Evolutionary conservation across 306 rosid genomes (phyloP).

Genomic region (Vigna reflexopilosa): DNA sequence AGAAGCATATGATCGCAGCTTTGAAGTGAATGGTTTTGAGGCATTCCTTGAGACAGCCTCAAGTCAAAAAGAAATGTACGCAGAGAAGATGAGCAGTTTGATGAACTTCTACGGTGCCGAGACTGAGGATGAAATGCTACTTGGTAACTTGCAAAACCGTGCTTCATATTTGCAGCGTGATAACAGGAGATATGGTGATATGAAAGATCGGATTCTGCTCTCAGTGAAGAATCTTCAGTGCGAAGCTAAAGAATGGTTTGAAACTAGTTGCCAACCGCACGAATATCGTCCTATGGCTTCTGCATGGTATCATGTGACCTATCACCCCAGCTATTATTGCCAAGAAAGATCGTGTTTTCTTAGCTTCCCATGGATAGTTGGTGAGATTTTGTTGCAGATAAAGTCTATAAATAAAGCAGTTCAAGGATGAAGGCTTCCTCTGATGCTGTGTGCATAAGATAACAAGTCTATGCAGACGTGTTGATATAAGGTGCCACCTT

Average conservation of each 20-base stretch:
- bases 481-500: slow-evolving; percentile 23
- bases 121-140: slow-evolving; percentile 79
- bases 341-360: slow-evolving; percentile 53
- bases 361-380: slow-evolving; percentile 91
- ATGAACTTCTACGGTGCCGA: slow-evolving; percentile 74
- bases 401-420: slow-evolving; percentile 55
- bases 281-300: slow-evolving; percentile 67
- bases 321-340: slow-evolving; percentile 58
- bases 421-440: slow-evolving; percentile 3
- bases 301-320: slow-evolving; percentile 93
- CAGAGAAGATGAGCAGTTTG: slow-evolving; percentile 61
- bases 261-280: slow-evolving; percentile 55
- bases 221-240: slow-evolving; percentile 63
- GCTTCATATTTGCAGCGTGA: slow-evolving; percentile 87
- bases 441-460: neutral
- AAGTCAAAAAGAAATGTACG: slow-evolving; percentile 67
- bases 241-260: slow-evolving; percentile 80
- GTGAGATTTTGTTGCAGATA: slow-evolving; percentile 66
- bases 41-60: slow-evolving; percentile 62
- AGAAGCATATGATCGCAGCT: slow-evolving; percentile 65
- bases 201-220: slow-evolving; percentile 78
- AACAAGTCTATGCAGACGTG: neutral
- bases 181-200: slow-evolving; percentile 74
- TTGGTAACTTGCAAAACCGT: slow-evolving; percentile 69
- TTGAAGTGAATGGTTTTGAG: slow-evolving; percentile 73